Evolutionary conservation across 805 yeast species (phyloP).

Genomic region (Sugiyamaella marilandica): DNA sequence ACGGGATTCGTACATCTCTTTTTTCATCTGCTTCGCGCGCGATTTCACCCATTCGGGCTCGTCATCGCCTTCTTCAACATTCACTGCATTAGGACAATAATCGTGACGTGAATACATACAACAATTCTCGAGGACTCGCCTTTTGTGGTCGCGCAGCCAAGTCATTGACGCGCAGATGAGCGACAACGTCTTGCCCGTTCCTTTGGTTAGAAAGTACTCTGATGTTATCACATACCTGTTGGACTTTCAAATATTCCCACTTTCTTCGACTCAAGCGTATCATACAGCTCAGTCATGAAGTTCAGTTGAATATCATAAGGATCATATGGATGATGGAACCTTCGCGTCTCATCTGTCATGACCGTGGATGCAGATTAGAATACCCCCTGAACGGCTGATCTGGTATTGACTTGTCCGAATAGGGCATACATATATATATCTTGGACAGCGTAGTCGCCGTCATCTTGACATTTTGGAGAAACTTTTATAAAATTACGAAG

Average conservation of each 20-base stretch:
- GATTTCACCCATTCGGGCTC: slow-evolving; percentile 70
- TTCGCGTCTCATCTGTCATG: slow-evolving; percentile 2
- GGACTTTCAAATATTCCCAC: slow-evolving; percentile 88
- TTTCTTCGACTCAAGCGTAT: slow-evolving; percentile 51
- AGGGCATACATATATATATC: background rate
- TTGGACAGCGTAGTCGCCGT: too few relatives aligned
- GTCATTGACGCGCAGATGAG: slow-evolving; percentile 79
- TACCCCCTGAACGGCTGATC: background rate
- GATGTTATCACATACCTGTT: slow-evolving; percentile 59
- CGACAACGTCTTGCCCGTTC: slow-evolving; percentile 75
- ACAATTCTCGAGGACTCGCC: slow-evolving; percentile 15
- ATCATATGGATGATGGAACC: slow-evolving; percentile 67
- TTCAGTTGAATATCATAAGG: slow-evolving; percentile 78
- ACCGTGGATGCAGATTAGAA: background rate
- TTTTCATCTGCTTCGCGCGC: slow-evolving; percentile 30
- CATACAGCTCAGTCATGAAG: slow-evolving; percentile 72
- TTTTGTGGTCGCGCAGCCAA: slow-evolving; percentile 62
- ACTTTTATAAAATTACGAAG: too few relatives aligned
- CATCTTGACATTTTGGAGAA: too few relatives aligned
- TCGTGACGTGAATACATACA: slow-evolving; percentile 12
- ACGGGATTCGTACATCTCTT: slow-evolving; percentile 18
- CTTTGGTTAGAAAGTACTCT: background rate
- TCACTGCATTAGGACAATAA: background rate
- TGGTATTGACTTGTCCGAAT: too few relatives aligned
- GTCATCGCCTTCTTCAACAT: slow-evolving; percentile 34